Conservation (phyloP, 2,329 filamentous ascomycete species). For the Colletotrichum limetticola region DNA sequence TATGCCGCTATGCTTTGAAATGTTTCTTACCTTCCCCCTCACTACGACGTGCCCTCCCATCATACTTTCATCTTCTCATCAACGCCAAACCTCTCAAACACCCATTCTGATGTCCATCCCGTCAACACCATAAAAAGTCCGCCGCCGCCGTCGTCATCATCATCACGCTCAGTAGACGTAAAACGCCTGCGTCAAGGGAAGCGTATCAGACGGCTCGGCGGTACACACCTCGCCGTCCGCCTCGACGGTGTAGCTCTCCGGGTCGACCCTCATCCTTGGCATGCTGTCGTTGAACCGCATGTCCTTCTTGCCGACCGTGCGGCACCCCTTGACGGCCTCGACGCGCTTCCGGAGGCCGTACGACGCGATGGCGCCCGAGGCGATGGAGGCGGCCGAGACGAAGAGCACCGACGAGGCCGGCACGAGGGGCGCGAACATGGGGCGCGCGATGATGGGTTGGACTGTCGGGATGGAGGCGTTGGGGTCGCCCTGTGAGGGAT, state of each 20-base stretch:
- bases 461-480: conserved; percentile 90
- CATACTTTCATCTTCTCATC: not conserved
- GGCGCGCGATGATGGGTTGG: conserved; percentile 83
- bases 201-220: conserved; percentile 74
- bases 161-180: conserved; percentile 73
- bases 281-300: conserved; percentile 90
- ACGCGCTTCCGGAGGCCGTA: conserved; percentile 85
- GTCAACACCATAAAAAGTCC: no score
- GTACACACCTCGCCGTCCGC: conserved; percentile 81
- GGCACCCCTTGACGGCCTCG: conserved; percentile 81
- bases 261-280: conserved; percentile 91
- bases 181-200: conserved; percentile 82
- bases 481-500: conserved; percentile 71
- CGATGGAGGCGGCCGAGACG: conserved; percentile 79
- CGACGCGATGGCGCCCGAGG: conserved; percentile 71
- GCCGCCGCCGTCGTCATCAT: no score
- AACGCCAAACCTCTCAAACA: conserved; percentile 6
- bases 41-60: not conserved
- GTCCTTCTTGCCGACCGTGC: conserved; percentile 81
- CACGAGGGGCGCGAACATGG: conserved; percentile 85
- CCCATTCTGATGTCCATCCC: conserved; percentile 37
- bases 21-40: not conserved
- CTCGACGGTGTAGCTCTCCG: conserved; percentile 88
- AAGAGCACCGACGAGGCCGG: conserved; percentile 82
- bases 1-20: not conserved